Evolutionary conservation across 1,284 basidiomycete genomes (phyloP), one percentile per base, ranked within the genome.

Genomic region (Cutaneotrichosporon dermatis): DNA sequence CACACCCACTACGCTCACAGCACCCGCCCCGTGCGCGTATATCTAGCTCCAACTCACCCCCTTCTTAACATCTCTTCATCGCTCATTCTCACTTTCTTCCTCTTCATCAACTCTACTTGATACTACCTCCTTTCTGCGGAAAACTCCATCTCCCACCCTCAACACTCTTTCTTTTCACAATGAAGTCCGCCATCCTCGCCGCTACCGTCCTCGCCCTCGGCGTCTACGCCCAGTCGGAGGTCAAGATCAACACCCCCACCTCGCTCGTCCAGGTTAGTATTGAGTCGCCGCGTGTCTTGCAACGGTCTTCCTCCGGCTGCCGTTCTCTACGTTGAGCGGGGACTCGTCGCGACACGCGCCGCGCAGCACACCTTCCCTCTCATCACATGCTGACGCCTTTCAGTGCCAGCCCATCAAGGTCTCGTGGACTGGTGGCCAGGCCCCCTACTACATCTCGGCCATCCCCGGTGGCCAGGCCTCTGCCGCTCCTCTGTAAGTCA

Each of bases 371-470:
- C 25, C 25, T 25, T 25, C 25, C 25, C 25, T 25, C 25, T 25
- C 25, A 25, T 25, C 25, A 25, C 25, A 25, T 25, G 25, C 25
- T 25, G 25, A 25, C 8, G 36, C 25, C 43, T 36, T 48, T 2
- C 60, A 68, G 64, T 77, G 75, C 64, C 73, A 75, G 68, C 76
- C 77, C 35, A 66, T 63, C 49, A 66, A 68, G 54, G 62, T 90
- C 62, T 74, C 73, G 8, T 91, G 87, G 86, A 55, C 64, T 41
- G 84, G 80, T 43, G 87, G 87, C 54, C 55, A 60, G 62, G 63
- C 66, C 33, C 89, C 89, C 0, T 91, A 84, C 79, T 91, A 80
- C 77, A 64, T 89, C 57, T 80, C 84, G 37, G 71, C 88, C 65
- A 75, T 89, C 59, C 88, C 88, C 57, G 87, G 88, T 85, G 83